A percentile compares a stretch with the other conserved stretches of the same genome.
These are phyloP conservation scores for Aspergillus candidus DNA, from an alignment of 2,329 filamentous ascomycete species.

Conservation along the genomic window DNA sequence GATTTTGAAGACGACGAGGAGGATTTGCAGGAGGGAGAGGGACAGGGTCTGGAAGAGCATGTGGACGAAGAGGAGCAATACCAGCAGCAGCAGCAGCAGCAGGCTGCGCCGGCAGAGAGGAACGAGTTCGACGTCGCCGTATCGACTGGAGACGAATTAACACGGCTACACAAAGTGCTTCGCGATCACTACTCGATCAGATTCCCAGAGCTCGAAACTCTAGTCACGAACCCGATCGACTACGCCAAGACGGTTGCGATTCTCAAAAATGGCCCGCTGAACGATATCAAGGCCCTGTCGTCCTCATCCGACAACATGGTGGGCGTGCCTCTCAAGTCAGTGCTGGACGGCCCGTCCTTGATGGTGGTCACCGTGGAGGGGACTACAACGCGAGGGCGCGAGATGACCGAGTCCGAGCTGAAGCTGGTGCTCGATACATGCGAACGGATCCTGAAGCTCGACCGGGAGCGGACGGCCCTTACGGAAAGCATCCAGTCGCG, in stretches of 20 bases:
- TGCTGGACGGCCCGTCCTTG: slow-evolving; percentile 80
- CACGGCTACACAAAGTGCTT: slow-evolving; percentile 91
- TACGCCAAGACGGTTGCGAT: slow-evolving; percentile 95
- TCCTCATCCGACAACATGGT: slow-evolving; percentile 72
- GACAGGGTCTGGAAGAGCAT: slow-evolving; percentile 56
- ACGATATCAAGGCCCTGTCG: slow-evolving; percentile 76
- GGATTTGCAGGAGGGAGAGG: slow-evolving; percentile 61
- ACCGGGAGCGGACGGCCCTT: slow-evolving; percentile 77
- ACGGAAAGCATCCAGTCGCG: slow-evolving; percentile 94
- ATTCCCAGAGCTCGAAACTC: slow-evolving; percentile 85
- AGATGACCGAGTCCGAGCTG: slow-evolving; percentile 70
- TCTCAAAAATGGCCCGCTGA: slow-evolving; percentile 84
- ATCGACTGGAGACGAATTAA: slow-evolving; percentile 87
- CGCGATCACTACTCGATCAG: slow-evolving; percentile 90
- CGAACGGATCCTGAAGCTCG: slow-evolving; percentile 79
- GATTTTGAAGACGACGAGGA: slow-evolving; percentile 72
- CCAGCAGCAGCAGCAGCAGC: slow-evolving; percentile 46
- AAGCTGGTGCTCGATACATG: slow-evolving; percentile 69
- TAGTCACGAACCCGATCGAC: slow-evolving; percentile 86
- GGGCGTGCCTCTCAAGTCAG: slow-evolving; percentile 65
- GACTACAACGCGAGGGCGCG: slow-evolving; percentile 75
- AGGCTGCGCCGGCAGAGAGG: slow-evolving; percentile 64
- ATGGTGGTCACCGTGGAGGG: slow-evolving; percentile 97
- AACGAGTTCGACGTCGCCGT: slow-evolving; percentile 83
- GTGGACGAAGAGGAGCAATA: slow-evolving; percentile 57